Percentiles rank a stretch among this genome's conserved stretches.
Evolutionary conservation across 176 grass and related monocot genomes (phyloP).

Genomic region (Eragrostis nindensis): DNA sequence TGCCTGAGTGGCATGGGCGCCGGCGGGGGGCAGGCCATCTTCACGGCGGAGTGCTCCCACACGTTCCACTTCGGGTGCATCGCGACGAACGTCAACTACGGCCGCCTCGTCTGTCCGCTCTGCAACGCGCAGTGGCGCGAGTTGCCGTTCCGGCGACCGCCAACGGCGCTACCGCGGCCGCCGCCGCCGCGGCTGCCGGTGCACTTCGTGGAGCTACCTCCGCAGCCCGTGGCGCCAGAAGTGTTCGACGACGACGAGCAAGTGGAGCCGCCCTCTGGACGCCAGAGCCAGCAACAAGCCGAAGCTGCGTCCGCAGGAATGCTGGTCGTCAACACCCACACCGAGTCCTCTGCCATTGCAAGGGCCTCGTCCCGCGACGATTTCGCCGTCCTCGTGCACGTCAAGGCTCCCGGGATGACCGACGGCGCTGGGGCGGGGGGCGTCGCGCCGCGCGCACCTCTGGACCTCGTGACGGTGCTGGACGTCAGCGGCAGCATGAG

Average conservation of each 20-base stretch:
- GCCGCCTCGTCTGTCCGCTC: constrained; percentile 72
- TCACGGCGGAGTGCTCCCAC: constrained; percentile 77
- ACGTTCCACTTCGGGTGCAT: constrained; percentile 81
- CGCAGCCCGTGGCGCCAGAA: not conserved
- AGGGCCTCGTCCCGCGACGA: constrained; percentile 35
- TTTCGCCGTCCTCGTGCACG: constrained; percentile 58
- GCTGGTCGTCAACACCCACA: constrained; percentile 45
- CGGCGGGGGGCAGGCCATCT: constrained; percentile 52
- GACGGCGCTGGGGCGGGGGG: not conserved
- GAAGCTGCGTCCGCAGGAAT: constrained; percentile 8
- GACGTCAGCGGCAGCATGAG: constrained; percentile 76
- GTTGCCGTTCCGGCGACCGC: constrained; percentile 40
- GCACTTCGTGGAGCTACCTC: not conserved
- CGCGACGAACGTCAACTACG: constrained; percentile 50
- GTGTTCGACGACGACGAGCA: constrained; percentile 48
- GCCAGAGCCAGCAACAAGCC: not conserved
- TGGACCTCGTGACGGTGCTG: constrained; percentile 68
- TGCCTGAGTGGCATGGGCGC: constrained; percentile 54
- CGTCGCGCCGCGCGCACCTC: constrained; percentile 37
- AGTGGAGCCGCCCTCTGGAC: not conserved
- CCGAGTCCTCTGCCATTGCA: constrained; percentile 52
- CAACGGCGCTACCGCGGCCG: not conserved
- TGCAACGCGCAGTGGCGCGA: constrained; percentile 63
- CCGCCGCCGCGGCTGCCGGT: not conserved
- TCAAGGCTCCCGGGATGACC: constrained; percentile 42